Base-by-base conservation (phyloP, 306 rosid genomes). In the Prinsepia uniflora region DNA sequence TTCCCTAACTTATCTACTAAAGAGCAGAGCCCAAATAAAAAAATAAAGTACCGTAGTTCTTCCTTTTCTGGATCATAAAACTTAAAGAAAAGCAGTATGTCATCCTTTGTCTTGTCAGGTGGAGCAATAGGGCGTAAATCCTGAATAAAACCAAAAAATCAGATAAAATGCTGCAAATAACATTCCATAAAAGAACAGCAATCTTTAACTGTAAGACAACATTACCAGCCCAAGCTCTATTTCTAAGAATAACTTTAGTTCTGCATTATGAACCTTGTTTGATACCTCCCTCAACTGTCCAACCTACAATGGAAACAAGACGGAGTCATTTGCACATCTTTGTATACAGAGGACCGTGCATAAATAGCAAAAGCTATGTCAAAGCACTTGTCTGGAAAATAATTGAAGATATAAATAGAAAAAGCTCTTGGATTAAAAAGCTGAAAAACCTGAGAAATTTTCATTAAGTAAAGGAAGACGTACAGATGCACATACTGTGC, bases 21-120 rank as follows among this genome's bases (percentile, higher is more conserved):
- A 11, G 72, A 57, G 36, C n/a, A 53, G 36, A 30, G 19, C 10
- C 24, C 36, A 55, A 6, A 75, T 41, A 63, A 6, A 45, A 49
- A 56, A 60, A 24, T 47, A 40, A 73, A 79, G 56, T 87, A 90
- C 96, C 96, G 84, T 68, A 90, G 84, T 79, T 84, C 92, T 82
- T 84, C 90, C 77, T 90, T 90, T 57, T 86, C 95, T 72, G 92
- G 90, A 76, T 90, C 95, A 66, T 90, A 90, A 67, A 90, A 83
- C 85, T 90, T 90, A 85, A 90, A 90, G 83, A 90, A 90, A 56
- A 90, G 91, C 18, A 90, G 84, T 67, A 88, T 90, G 72, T 90
- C 96, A 71, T 88, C 95, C 81, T 84, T 84, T 36, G 95, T 88
- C 86, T 84, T 88, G 45, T 81, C 90, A 69, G 89, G 90, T 19